Conservation (phyloP, 2,329 filamentous ascomycete species). For the Hymenotorrendiella dingleyae region DNA sequence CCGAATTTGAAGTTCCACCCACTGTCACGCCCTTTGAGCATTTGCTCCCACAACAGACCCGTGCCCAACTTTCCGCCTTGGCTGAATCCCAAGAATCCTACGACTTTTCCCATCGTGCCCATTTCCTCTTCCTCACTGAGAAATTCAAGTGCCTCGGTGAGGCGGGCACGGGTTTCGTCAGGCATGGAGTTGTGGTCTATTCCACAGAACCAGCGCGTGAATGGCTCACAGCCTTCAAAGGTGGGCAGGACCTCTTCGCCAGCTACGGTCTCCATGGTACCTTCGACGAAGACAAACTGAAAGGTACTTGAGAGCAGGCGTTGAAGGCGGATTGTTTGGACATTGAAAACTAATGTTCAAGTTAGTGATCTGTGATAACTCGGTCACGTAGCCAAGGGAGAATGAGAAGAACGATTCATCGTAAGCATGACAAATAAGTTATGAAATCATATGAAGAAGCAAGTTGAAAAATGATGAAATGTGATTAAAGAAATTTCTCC, state of each 20-base stretch:
- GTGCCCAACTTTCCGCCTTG: constrained; percentile 59
- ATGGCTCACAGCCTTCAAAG: constrained; percentile 16
- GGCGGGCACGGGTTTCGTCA: neutral
- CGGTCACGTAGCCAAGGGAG: neutral
- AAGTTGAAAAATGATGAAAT: neutral
- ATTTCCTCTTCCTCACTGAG: neutral
- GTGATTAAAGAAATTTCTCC: no score
- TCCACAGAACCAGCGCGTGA: constrained; percentile 10
- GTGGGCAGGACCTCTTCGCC: constrained; percentile 15
- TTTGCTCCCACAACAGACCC: constrained; percentile 55
- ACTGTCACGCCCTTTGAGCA: constrained; percentile 32
- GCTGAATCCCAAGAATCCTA: constrained; percentile 59
- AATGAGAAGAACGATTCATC: neutral
- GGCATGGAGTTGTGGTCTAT: constrained; percentile 4
- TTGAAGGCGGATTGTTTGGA: constrained; percentile 14
- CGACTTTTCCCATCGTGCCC: constrained; percentile 30
- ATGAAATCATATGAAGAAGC: neutral
- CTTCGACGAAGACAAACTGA: constrained; percentile 15
- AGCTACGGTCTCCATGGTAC: constrained; percentile 7
- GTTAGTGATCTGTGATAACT: neutral
- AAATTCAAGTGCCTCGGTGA: constrained; percentile 2
- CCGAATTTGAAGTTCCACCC: constrained; percentile 17
- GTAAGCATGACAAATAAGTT: neutral
- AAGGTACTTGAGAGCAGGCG: constrained; percentile 8
- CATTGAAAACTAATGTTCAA: constrained; percentile 8